Conservation (phyloP, 495 filamentous ascomycete genomes). For the Trichoderma reesei region DNA sequence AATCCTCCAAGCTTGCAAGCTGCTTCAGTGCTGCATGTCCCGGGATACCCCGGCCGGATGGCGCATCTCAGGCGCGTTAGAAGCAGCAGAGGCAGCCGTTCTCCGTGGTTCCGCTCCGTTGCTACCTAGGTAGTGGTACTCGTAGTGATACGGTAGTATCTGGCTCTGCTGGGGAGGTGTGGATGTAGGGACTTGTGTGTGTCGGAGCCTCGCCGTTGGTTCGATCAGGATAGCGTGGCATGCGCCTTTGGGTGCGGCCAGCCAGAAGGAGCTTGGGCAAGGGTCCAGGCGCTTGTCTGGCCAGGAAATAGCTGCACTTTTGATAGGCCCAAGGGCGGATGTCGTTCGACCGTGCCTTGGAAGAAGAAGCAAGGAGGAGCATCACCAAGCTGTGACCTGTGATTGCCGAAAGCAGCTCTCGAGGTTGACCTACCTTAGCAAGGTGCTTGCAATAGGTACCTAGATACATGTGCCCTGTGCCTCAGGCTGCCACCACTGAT, state of each 20-base stretch:
- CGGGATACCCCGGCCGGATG: neutral
- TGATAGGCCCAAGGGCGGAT: neutral
- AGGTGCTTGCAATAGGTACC: too few relatives aligned
- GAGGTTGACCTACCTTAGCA: neutral
- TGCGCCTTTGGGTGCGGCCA: neutral
- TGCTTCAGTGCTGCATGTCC: neutral
- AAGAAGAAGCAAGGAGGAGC: too few relatives aligned
- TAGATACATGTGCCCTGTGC: too few relatives aligned
- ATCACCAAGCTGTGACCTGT: neutral
- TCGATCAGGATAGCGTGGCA: neutral
- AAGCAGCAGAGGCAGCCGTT: neutral
- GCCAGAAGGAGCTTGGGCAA: neutral
- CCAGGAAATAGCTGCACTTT: neutral
- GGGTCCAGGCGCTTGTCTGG: neutral
- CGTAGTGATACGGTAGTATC: too few relatives aligned
- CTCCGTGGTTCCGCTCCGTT: neutral
- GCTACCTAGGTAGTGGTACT: neutral
- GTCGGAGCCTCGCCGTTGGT: neutral
- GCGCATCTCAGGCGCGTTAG: neutral
- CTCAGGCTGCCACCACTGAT: too few relatives aligned
- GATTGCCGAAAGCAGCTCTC: neutral
- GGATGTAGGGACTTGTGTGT: too few relatives aligned
- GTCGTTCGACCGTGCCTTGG: neutral
- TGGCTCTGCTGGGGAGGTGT: neutral
- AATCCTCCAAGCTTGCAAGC: neutral